phyloP scores from a whole-genome alignment of 345 rosid genomes.

The Isatis tinctoria region DNA sequence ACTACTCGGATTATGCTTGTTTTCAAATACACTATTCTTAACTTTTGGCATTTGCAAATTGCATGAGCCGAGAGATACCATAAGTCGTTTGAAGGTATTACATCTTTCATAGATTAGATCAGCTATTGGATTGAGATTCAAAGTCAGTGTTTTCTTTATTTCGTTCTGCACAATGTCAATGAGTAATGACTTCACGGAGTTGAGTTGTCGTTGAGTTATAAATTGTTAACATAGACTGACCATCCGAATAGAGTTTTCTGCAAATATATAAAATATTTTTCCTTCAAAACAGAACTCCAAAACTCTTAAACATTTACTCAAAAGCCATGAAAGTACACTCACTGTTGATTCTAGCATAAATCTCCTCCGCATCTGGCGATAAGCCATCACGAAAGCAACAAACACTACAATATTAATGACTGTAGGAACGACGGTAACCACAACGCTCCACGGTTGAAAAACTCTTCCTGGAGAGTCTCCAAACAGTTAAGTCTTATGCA shows the following conservation, averaged over 20 bases:
- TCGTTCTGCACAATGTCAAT: too few relatives aligned
- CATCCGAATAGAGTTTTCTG: constrained; percentile 20
- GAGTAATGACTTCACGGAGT: too few relatives aligned
- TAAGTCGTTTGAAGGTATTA: too few relatives aligned
- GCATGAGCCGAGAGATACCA: too few relatives aligned
- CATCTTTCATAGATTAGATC: too few relatives aligned
- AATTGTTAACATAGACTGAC: constrained; percentile 13
- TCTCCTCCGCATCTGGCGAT: constrained; percentile 15
- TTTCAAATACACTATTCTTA: too few relatives aligned
- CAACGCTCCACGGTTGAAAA: constrained; percentile 27
- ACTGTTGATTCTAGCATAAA: constrained; percentile 11
- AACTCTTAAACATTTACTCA: not conserved
- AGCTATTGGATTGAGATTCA: too few relatives aligned
- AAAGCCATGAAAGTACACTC: not conserved
- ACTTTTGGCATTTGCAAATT: too few relatives aligned
- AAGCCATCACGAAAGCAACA: constrained; percentile 17
- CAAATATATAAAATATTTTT: not conserved
- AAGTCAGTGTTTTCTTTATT: too few relatives aligned
- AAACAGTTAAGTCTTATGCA: not conserved
- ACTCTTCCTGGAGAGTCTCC: constrained; percentile 8
- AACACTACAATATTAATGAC: not conserved
- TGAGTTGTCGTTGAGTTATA: too few relatives aligned
- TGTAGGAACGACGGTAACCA: constrained; percentile 26
- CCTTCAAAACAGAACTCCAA: not conserved
- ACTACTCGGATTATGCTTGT: too few relatives aligned